Evolutionary conservation across 2,329 filamentous ascomycete species (phyloP), one percentile per base, ranked within the genome.

Genomic region (Calonectria crousiana): DNA sequence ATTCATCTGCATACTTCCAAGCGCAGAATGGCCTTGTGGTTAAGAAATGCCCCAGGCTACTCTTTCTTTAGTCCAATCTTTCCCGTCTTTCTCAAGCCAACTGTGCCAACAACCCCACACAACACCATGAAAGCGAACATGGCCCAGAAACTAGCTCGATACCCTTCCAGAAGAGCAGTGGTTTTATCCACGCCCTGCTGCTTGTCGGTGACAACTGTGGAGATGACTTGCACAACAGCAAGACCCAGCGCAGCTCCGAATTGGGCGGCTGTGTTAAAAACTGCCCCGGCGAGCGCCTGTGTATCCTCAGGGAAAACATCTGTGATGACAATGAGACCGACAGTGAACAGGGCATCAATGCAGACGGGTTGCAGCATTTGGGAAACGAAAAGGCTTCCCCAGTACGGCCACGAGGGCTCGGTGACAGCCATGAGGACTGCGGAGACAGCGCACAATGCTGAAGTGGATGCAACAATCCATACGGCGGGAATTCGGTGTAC

Each of bases 241-340:
- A 92, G 79, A 0, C 89, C 90, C 1, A 92, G 83, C 0, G 87
- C 86, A 23, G 86, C 89, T 0, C 91, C 91, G 70, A 93, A 89
- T 71, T 92, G 90, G 0, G 87, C 86, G 0, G 90, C 85, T 2
- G 89, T 90, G 67, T 90, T 92, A 82, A 92, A 92, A 0, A 92
- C 89, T 0, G 88, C 90, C 0, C 91, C 91, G 0, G 90, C 91
- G 0, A 93, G 84, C 0, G 88, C 90, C 72, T 93, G 91, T 2
- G 86, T 88, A 23, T 89, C 84, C 0, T 86, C 82, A 0, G 90
- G 89, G 73, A 92, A 92, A 1, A 86, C 87, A 32, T 90, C 87
- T 0, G 88, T 87, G 4, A 92, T 88, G 4, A 92, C 84, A 1
- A 92, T 84, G 52, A 88, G 86, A 0, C 87, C 89, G 0, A 91